Evolutionary conservation across 345 rosid species (phyloP), one percentile per base, ranked within the genome.

Genomic region (Durio zibethinus): DNA sequence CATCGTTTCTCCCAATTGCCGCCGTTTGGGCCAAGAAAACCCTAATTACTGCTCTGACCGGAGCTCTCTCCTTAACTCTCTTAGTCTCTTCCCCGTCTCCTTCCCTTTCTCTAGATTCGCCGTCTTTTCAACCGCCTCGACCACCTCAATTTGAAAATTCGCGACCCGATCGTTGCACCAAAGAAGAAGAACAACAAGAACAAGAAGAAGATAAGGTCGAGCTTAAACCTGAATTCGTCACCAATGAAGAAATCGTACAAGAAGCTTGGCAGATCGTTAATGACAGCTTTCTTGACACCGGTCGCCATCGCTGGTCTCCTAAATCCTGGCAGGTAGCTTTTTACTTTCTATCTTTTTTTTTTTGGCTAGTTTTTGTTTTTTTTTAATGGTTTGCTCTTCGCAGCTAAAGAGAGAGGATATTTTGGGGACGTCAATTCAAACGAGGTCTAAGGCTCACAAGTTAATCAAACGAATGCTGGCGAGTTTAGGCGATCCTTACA

Each of bases 181-280:
- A 86, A 62, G 93, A 86, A 59, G 93, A 88, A 7, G 84, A 80
- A 27, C 29, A 12, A 36, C 69, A 9, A 33, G 31, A 65, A 25
- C 59, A 27, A 36, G 74, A 77, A 43, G 76, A 72, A 72, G 81
- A 33, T 73, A 75, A 42, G 48, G 88, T 76, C 23, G 90, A 80
- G 29, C 78, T 75, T 2, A 86, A 57, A 74, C 76, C 86, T 78
- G 82, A 77, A 35, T 79, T 77, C 36, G 87, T 86, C 47, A 88
- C 87, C 12, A 87, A 95, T 33, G 89, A 90, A 77, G 88, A 80
- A 67, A 85, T 93, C 71, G 96, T 93, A 43, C 90, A 90, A 85
- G 98, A 95, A 85, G 99, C 98, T 77, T 95, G 99, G 99, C 87
- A 91, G 86, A 89, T 95, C 31, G 92, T 93, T 33, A 90, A 92